These are phyloP conservation scores for Lactifluus piperatus DNA, from an alignment of 768 basidiomycete genomes.

Conservation along the genomic window DNA sequence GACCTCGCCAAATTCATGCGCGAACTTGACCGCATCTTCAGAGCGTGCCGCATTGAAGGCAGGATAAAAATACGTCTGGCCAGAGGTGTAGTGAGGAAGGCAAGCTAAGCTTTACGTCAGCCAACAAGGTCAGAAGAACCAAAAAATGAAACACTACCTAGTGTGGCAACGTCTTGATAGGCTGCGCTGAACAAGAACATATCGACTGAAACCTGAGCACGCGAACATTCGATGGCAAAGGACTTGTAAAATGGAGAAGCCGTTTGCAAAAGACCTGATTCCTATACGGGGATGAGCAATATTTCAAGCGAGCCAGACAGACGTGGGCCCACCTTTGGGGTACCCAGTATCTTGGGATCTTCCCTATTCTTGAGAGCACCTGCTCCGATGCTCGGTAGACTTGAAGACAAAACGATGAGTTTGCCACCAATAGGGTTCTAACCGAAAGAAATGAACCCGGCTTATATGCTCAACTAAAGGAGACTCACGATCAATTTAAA, in stretches of 20 bases:
- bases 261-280: constrained; percentile 88
- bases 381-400: constrained; percentile 78
- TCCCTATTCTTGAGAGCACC: constrained; percentile 94
- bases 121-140: not conserved
- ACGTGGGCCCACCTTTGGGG: constrained; percentile 57
- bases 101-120: constrained; percentile 43
- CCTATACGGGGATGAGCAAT: constrained; percentile 35
- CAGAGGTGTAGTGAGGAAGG: constrained; percentile 94
- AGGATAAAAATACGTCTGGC: constrained; percentile 97
- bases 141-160: constrained; percentile 44
- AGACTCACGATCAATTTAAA: constrained; percentile 81
- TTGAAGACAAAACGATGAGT: constrained; percentile 79
- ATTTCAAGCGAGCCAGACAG: not conserved
- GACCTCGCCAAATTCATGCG: constrained; percentile 92
- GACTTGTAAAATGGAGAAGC: constrained; percentile 96
- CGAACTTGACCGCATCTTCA: constrained; percentile 97
- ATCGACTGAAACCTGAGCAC: constrained; percentile 94
- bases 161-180: constrained; percentile 92
- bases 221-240: constrained; percentile 96
- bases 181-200: constrained; percentile 96
- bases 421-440: constrained; percentile 92
- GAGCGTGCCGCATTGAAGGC: constrained; percentile 92
- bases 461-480: not conserved
- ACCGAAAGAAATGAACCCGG: not conserved
- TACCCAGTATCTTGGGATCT: constrained; percentile 93